Evolutionary conservation across 1,284 basidiomycete species (phyloP).

Genomic region (Pascua guehoae): DNA sequence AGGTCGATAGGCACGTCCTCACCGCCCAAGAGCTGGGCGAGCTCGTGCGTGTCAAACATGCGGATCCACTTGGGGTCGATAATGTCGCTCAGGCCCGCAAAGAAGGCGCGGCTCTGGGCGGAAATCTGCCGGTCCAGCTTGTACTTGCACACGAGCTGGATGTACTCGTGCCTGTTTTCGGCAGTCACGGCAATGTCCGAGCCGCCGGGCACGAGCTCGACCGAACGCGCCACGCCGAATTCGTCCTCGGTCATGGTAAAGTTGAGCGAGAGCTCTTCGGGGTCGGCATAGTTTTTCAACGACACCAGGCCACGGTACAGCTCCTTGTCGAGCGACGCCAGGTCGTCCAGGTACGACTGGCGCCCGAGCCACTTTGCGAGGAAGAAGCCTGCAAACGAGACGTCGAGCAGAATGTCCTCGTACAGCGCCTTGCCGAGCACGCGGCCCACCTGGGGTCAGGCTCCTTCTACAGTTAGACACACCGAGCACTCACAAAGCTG

Average conservation of each 20-base stretch:
- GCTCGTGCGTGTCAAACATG: constrained; percentile 92
- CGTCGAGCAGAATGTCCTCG: constrained; percentile 93
- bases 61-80: constrained; percentile 85
- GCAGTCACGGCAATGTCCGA: constrained; percentile 81
- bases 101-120: constrained; percentile 69
- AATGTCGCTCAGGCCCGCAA: constrained; percentile 72
- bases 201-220: constrained; percentile 80
- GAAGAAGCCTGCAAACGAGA: constrained; percentile 95
- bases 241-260: constrained; percentile 89
- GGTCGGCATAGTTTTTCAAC: constrained; percentile 85
- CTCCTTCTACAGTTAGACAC: too few species aligned
- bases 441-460: constrained; percentile 61
- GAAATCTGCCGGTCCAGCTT: constrained; percentile 85
- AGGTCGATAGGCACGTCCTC: constrained; percentile 77
- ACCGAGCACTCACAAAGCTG: constrained; percentile 64
- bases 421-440: constrained; percentile 95
- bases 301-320: constrained; percentile 78
- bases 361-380: constrained; percentile 70
- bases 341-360: constrained; percentile 84
- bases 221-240: constrained; percentile 72
- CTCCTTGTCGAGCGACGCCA: constrained; percentile 85
- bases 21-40: constrained; percentile 79
- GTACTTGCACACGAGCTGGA: constrained; percentile 84
- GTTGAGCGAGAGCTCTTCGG: constrained; percentile 87
- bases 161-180: constrained; percentile 86